Evolutionary conservation across 805 yeast species (phyloP).

Genomic region (Kodamaea hsintzibuensis): DNA sequence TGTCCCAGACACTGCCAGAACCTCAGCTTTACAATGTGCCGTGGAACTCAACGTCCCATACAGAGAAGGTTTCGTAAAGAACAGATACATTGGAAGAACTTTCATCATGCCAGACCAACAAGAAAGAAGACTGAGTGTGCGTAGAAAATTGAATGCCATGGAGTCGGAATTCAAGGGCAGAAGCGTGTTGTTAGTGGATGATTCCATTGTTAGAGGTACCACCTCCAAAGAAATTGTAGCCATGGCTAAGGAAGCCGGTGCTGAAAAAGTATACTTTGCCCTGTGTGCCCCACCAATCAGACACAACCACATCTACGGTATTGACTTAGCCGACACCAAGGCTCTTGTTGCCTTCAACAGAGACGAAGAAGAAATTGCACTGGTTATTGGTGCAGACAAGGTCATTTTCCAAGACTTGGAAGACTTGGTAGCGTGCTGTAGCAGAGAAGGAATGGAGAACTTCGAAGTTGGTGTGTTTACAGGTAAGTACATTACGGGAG

Average conservation of each 20-base stretch:
- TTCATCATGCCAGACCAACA: conserved; percentile 98
- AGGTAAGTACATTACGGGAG: conserved; percentile 93
- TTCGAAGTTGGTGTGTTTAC: conserved; percentile 98
- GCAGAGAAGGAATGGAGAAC: conserved; percentile 49
- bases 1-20: conserved; percentile 97
- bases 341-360: conserved; percentile 88
- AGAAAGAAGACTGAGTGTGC: conserved; percentile 89
- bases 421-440: conserved; percentile 82
- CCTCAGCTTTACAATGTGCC: conserved; percentile 91
- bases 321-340: conserved; percentile 92
- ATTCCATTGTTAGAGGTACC: conserved; percentile 96
- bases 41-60: conserved; percentile 77
- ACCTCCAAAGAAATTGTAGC: conserved; percentile 94
- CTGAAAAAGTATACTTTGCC: conserved; percentile 91
- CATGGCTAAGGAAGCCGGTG: conserved; percentile 99
- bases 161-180: conserved; percentile 84
- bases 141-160: conserved; percentile 96
- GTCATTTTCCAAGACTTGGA: conserved; percentile 86
- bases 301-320: conserved; percentile 94
- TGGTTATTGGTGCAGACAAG: conserved; percentile 82
- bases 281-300: conserved; percentile 99
- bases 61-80: conserved; percentile 96
- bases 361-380: conserved; percentile 71
- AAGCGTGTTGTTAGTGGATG: conserved; percentile 89
- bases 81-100: conserved; percentile 95